Evolutionary conservation across 1,284 basidiomycete genomes (phyloP).

Genomic region (Hemileia vastatrix): DNA sequence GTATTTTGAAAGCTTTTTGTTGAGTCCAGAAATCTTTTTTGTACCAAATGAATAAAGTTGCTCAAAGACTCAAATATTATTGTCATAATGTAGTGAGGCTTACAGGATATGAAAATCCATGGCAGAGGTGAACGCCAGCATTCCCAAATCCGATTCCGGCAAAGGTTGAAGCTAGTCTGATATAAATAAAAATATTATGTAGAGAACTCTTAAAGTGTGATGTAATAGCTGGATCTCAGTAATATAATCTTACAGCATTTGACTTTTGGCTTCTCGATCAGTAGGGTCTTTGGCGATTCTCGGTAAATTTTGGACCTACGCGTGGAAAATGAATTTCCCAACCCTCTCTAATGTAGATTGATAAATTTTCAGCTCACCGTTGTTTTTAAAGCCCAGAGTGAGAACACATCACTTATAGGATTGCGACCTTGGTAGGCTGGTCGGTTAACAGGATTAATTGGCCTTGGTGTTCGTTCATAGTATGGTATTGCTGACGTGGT

Average conservation of each 20-base stretch:
- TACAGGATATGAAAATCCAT: constrained; percentile 74
- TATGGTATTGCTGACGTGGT: constrained; percentile 48
- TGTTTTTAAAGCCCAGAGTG: constrained; percentile 82
- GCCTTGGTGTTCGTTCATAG: constrained; percentile 75
- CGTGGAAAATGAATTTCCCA: not conserved
- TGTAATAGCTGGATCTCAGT: constrained; percentile 19
- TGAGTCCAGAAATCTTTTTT: constrained; percentile 77
- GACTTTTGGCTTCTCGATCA: constrained; percentile 71
- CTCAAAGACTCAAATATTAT: constrained; percentile 19
- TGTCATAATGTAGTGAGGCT: constrained; percentile 32
- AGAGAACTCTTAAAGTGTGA: not conserved
- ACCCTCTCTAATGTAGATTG: too few species aligned
- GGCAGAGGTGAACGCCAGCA: constrained; percentile 80
- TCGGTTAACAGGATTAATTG: constrained; percentile 75
- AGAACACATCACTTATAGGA: constrained; percentile 89
- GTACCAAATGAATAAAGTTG: constrained; percentile 16
- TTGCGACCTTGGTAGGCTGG: constrained; percentile 92
- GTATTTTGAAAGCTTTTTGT: constrained; percentile 82
- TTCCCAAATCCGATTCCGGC: constrained; percentile 95
- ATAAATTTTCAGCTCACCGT: constrained; percentile 48
- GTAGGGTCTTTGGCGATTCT: constrained; percentile 66
- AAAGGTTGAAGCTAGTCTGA: constrained; percentile 70
- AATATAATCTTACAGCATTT: constrained; percentile 65
- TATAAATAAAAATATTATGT: not conserved
- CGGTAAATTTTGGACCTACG: constrained; percentile 66